A percentile compares a stretch with the other conserved stretches of the same genome.
Evolutionary conservation across 129 eudicot genomes (phyloP).

Genomic region (Ambrosia artemisiifolia): DNA sequence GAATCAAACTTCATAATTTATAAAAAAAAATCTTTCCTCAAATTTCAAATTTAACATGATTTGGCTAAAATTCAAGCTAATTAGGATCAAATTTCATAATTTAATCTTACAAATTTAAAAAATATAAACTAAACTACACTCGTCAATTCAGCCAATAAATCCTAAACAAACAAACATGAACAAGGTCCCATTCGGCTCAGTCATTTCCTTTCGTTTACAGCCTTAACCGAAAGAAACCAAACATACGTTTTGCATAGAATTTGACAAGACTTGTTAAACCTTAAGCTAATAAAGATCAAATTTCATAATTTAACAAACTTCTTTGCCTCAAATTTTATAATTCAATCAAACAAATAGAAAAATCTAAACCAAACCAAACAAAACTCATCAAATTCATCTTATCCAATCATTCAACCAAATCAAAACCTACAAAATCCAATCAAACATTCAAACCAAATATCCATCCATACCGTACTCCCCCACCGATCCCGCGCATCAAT

Average conservation of each 20-base stretch:
- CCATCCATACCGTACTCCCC: slow-evolving; percentile 86
- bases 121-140: not conserved
- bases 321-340: not conserved
- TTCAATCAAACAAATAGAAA: not conserved
- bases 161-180: too few relatives aligned
- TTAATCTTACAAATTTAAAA: not conserved
- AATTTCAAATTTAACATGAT: not conserved
- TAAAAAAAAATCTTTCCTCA: not conserved
- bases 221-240: too few relatives aligned
- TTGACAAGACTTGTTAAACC: not conserved
- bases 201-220: too few relatives aligned
- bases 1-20: not conserved
- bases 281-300: not conserved
- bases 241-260: not conserved
- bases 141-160: not conserved
- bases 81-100: not conserved
- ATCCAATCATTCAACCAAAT: not conserved
- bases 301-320: not conserved
- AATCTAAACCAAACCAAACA: not conserved
- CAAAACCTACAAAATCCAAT: not conserved
- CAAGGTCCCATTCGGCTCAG: too few relatives aligned
- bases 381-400: not conserved
- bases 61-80: slow-evolving; percentile 1
- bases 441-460: not conserved
- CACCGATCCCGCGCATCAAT: slow-evolving; percentile 97